Conservation (phyloP, 176 grass and related monocot genomes). For the Avena atlantica region DNA sequence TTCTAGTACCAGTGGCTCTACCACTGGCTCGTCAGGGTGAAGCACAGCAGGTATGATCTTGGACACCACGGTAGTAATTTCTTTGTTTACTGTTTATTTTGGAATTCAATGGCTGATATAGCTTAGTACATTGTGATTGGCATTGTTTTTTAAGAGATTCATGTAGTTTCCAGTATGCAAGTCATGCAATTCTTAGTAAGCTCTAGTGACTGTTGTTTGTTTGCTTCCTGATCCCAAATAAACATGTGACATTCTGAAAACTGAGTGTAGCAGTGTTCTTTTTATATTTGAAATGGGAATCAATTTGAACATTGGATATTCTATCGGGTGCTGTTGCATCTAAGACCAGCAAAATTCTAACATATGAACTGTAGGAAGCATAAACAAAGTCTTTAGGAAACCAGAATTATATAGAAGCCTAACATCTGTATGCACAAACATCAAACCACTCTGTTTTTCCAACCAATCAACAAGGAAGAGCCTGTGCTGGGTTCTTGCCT, state of each 20-base stretch:
- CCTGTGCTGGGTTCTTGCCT: neutral
- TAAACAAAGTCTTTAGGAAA: slow-evolving; percentile 12
- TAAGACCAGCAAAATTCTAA: neutral
- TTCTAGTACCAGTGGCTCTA: neutral
- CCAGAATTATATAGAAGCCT: neutral
- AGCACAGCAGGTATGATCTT: slow-evolving; percentile 48
- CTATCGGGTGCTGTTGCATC: neutral
- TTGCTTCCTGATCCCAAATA: neutral
- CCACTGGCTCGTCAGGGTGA: neutral
- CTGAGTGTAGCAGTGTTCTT: neutral
- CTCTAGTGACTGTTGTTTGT: neutral
- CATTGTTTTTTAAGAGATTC: neutral
- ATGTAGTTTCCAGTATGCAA: neutral
- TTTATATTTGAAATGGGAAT: neutral
- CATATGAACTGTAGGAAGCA: slow-evolving; percentile 10
- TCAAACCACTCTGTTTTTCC: neutral
- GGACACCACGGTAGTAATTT: neutral
- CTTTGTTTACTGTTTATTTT: neutral
- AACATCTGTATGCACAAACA: neutral
- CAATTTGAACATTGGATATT: neutral
- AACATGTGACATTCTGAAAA: slow-evolving; percentile 15
- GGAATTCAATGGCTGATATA: neutral
- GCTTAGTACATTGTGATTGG: neutral
- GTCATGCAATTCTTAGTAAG: slow-evolving; percentile 6
- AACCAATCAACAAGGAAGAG: neutral